Base-by-base conservation (phyloP, 345 rosid genomes). In the Pistacia integerrima region DNA sequence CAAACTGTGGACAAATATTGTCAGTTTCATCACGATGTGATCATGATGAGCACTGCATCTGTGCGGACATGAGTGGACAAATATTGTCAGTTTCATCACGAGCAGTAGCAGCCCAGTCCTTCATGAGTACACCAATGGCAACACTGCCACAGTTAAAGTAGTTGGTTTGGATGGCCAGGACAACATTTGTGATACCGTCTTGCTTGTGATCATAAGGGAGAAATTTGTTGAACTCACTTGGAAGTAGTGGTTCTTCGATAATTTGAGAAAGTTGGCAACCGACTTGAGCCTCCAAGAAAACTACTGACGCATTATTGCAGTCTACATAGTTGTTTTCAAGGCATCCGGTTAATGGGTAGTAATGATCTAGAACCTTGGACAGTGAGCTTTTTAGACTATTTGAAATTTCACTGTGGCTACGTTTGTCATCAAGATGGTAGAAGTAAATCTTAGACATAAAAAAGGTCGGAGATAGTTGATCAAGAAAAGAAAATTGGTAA, bases 401-500 rank as follows among this genome's bases (percentile, higher is more conserved):
- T n/a, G 16, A 35, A 52, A 75, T 69, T 57, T 80, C 68, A 1
- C 33, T 14, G 64, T 33, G 63, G 65, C 70, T 30, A 38, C 20
- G 7, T 35, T 44, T 60, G 48, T 52, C 52, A 13, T 75, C 77
- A 33, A 55, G 44, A 4, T 80, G 73, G 74, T 68, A 87, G 75
- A 87, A 83, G 61, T 85, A 38, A 76, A 81, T 35, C n/a, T 79
- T 14, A 22, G 87, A 83, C 63, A 75, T 77, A 74, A 68, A 78
- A 17, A 78, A 74, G 0, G 87, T 82, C 2, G 85, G 80, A 7
- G 76, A 65, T 25, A 83, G 17, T 69, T 87, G 88, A 74, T 85
- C 87, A 52, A 81, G 82, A 58, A 77, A 83, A 54, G 88, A 85
- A 66, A 83, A 85, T 6, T 62, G 56, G 74, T 83, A 74, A 35